These are phyloP conservation scores for Parafenestella ontariensis DNA, from an alignment of 2,329 filamentous ascomycete genomes.

Conservation along the genomic window DNA sequence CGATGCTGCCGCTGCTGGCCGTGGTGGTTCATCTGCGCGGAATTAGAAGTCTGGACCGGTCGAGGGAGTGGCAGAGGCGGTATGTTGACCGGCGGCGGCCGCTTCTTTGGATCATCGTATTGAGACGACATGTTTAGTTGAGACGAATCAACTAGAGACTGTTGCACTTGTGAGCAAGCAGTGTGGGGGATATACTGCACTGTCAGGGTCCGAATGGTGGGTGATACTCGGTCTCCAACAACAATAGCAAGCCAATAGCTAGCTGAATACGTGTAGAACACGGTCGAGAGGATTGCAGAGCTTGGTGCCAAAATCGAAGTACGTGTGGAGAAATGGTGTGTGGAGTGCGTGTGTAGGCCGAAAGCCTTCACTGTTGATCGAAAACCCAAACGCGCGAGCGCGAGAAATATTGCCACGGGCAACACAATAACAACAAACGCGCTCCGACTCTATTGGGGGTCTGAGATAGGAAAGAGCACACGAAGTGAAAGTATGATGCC, in stretches of 20 bases:
- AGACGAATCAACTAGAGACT: not conserved
- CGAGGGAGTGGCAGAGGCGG: conserved; percentile 18
- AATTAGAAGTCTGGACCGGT: conserved; percentile 18
- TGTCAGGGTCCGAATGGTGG: not conserved
- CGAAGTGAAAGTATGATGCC: not conserved
- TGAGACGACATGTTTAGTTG: conserved; percentile 22
- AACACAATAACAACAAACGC: conserved; percentile 28
- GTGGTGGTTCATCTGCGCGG: conserved; percentile 6
- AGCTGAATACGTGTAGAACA: not conserved
- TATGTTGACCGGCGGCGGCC: conserved; percentile 35
- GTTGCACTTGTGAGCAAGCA: not conserved
- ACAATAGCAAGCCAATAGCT: not conserved
- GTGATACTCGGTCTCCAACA: not conserved
- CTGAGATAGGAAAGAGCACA: not conserved
- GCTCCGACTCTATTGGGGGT: conserved; percentile 11
- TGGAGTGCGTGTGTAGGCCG: not conserved
- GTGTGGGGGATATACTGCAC: not conserved
- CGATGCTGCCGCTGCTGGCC: conserved; percentile 18
- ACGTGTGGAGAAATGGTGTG: not conserved
- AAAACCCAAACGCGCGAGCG: not conserved
- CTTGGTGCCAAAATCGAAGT: not conserved
- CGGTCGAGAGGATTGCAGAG: not conserved
- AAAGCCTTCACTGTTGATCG: conserved; percentile 5
- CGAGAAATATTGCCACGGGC: conserved; percentile 16
- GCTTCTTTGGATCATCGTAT: conserved; percentile 27